Evolutionary conservation across 495 filamentous ascomycete genomes (phyloP), one percentile per base, ranked within the genome.

Genomic region (Neurospora pannonica): DNA sequence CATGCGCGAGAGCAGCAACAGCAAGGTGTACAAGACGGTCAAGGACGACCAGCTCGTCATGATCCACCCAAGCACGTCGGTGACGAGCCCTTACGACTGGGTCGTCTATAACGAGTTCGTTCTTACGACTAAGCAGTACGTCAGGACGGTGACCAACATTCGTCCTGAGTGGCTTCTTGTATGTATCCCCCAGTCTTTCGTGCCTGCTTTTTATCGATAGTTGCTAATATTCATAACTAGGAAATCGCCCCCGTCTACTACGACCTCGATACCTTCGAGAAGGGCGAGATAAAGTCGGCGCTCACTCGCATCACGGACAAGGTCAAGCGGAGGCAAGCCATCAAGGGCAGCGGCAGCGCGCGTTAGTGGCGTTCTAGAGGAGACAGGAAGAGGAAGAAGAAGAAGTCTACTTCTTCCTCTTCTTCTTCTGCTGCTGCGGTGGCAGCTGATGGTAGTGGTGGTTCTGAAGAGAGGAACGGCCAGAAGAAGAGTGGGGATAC

Each of bases 41-140:
- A 98, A 98, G 83, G 97, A 98, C 78, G 91, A 98, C 77, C 88
- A 89, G 85, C 92, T 88, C 71, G 96, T 99, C 62, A 88, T 98
- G 74, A 86, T 99, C 48, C 96, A 99, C 83, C 96, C 96, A 8
- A 94, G 92, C 75, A 97, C 94, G 4, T 93, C 95, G 11, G 85
- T 99, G 15, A 87, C 87, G 67, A 90, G 92, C 72, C 94, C 98
- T 19, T 92, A 90, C 75, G 96, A 98, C 77, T 99, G 97, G 97
- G 92, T 99, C 38, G 85, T 99, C 1, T 99, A 99, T 82, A 97
- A 99, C 79, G 96, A 99, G 81, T 99, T 98, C 78, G 97, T 98
- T 5, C 89, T 99, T 73, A 99, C 96, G 1, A 94, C 90, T 10
- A 98, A 98, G 88, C 97, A 98, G 82, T 99, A 97, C 74, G 88